Base-by-base conservation (phyloP, 305 asterid species). In the Plantago coronopus region DNA sequence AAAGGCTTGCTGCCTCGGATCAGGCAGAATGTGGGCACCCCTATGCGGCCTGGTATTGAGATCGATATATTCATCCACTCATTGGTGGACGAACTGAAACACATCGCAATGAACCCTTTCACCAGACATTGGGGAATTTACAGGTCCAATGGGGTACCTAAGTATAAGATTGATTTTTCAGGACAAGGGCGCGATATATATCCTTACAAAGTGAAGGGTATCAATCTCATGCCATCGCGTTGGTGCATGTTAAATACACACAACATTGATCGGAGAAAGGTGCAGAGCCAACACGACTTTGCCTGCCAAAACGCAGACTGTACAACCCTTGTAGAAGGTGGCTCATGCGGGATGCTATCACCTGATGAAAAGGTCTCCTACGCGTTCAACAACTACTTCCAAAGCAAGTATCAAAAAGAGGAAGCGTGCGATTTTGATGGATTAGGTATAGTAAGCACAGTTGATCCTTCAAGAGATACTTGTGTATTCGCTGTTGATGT, bases 41-140 rank as follows among this genome's bases (percentile, higher is more conserved):
- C 88, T 0, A 68, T 62, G 72, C 76, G 62, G 0, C 82, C 84
- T 0, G 82, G 82, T 5, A 43, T 20, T 0, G 75, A 70, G 19
- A 63, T 79, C 1, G 83, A 82, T 2, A 40, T 15, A 5, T 79
- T 14, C 42, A 17, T 82, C 1, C 69, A 64, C 8, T 47, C 62
- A 21, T 29, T 76, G 2, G 7, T 74, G 0, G 86, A 83, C 1
- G 86, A 83, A 59, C 10, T 62, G 55, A 31, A 18, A 13, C 31
- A 43, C 49, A n/a, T 2, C 0, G 34, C 16, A 0, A 1, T 0
- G 0, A 0, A 8, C 0, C 18, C 69, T 1, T 69, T 17, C 61
- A 29, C 62, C 1, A 65, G 82, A 25, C 87, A 81, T 43, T 81
- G 76, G 76, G 91, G 87, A 0, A 72, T 83, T 45, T 83, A 74